Conservation (phyloP, 1,284 basidiomycete genomes). For the Cryptococcus jaspeensis region DNA sequence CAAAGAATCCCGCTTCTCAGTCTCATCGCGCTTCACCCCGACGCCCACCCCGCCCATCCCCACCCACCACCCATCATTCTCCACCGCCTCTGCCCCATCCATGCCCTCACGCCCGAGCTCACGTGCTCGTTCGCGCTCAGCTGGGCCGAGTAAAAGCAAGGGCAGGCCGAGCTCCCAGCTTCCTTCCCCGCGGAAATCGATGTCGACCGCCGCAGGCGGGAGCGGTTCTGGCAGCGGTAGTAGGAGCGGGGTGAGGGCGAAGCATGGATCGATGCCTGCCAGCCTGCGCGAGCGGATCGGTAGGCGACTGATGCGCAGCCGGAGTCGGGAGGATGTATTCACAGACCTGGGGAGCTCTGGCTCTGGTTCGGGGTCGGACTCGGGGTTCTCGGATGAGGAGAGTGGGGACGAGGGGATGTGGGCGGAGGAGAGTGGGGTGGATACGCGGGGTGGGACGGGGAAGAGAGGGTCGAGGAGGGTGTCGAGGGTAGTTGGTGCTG, state of each 20-base stretch:
- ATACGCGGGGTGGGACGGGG: background rate
- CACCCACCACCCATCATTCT: background rate
- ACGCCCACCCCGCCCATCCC: background rate
- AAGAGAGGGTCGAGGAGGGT: background rate
- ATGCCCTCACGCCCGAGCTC: too few species aligned
- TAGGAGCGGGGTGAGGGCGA: background rate
- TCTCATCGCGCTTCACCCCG: background rate
- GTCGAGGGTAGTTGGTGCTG: background rate
- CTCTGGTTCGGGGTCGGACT: background rate
- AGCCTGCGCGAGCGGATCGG: background rate
- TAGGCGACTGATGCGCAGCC: constrained; percentile 3
- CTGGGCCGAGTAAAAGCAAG: too few species aligned
- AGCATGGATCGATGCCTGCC: background rate
- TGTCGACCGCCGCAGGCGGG: background rate
- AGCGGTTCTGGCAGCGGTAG: background rate
- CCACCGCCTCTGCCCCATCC: background rate
- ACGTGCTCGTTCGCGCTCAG: too few species aligned
- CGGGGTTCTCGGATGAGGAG: background rate
- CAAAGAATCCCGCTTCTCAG: constrained; percentile 3
- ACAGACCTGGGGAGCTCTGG: constrained; percentile 13
- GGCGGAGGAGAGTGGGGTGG: background rate
- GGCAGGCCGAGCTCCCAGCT: too few species aligned
- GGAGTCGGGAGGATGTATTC: constrained; percentile 21
- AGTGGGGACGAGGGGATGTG: background rate
- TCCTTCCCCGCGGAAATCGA: too few species aligned